Evolutionary conservation across 1,284 basidiomycete species (phyloP), one percentile per base, ranked within the genome.

Genomic region (Fomitiporia mediterranea): DNA sequence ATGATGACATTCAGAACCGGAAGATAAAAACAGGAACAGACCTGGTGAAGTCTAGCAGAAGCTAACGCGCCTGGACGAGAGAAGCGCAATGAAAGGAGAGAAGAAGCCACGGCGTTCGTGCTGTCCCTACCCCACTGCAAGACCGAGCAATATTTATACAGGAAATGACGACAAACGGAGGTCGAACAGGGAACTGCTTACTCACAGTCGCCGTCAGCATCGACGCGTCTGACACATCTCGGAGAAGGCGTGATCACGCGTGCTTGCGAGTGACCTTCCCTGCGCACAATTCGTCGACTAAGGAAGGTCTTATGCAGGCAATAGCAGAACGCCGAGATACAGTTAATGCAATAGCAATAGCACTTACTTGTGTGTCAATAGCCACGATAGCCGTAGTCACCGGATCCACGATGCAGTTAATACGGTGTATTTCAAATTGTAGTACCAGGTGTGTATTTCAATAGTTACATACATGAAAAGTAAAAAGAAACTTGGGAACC

Each of bases 21-120:
- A 37, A 37, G 11, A 37, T 11, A 11, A 25, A 28, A 21, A 13
- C 17, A 46, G 35, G 19, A 21, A 54, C 51, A 15, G 3, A 55
- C 57, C 53, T 55, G 57, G 17, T 50, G 46, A 17, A 58, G 35
- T 21, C 54, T 35, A 2, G 32, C 21, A 9, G 39, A 3, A 32
- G 21, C 27, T 15, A 1, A 46, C 13, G 42, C 35, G 27, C 19
- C 21, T 13, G 28, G 23, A 54, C 27, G 9, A 23, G 19, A 21
- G n/a, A 34, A 30, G 17, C 3, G 11, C 25, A 25, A 21, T 34
- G 48, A 25, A 43, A 8, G 25, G 30, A 35, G 32, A 42, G 27
- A 23, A 27, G 48, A 50, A 25, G 55, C 52, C 52, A 50, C 27
- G 21, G 27, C 37, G 38, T 2, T 35, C 9, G 32, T 21, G 13